These are phyloP conservation scores for Colletotrichum liriopes DNA, from an alignment of 2,329 filamentous ascomycete genomes.

Conservation along the genomic window DNA sequence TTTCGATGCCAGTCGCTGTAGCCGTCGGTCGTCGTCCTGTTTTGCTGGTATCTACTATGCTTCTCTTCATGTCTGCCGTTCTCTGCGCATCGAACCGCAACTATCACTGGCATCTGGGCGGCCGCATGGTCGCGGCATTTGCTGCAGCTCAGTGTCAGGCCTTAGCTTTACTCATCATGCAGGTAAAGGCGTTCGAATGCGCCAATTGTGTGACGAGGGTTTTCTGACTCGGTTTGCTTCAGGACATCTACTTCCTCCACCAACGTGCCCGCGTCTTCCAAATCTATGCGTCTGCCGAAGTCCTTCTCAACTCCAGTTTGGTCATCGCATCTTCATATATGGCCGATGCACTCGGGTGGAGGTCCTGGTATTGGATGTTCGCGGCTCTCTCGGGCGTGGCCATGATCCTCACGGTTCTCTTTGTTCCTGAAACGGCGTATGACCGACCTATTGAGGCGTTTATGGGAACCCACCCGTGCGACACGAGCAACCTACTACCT, in stretches of 20 bases:
- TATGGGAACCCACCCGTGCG: constrained; percentile 25
- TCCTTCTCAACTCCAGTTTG: constrained; percentile 28
- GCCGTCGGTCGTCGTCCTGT: constrained; percentile 52
- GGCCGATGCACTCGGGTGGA: constrained; percentile 28
- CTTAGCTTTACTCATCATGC: constrained; percentile 31
- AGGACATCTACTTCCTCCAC: constrained; percentile 38
- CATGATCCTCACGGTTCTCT: constrained; percentile 33
- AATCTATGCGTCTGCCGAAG: constrained; percentile 30
- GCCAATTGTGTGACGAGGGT: no score
- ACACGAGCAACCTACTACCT: constrained; percentile 15
- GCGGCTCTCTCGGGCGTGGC: constrained; percentile 25
- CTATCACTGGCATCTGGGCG: constrained; percentile 37
- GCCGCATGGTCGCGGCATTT: constrained; percentile 30
- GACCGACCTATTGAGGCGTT: constrained; percentile 29
- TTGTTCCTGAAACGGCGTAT: constrained; percentile 40
- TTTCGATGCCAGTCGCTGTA: constrained; percentile 54
- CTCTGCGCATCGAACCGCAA: constrained; percentile 35
- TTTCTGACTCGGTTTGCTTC: neutral
- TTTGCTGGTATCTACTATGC: constrained; percentile 48
- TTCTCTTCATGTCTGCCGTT: constrained; percentile 48
- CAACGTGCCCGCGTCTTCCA: constrained; percentile 35
- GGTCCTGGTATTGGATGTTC: constrained; percentile 37
- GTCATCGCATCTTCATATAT: constrained; percentile 33
- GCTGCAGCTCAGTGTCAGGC: constrained; percentile 30
- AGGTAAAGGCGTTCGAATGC: neutral